Evolutionary conservation across 1,284 basidiomycete species (phyloP).

Genomic region (Cutaneotrichosporon arboriforme): DNA sequence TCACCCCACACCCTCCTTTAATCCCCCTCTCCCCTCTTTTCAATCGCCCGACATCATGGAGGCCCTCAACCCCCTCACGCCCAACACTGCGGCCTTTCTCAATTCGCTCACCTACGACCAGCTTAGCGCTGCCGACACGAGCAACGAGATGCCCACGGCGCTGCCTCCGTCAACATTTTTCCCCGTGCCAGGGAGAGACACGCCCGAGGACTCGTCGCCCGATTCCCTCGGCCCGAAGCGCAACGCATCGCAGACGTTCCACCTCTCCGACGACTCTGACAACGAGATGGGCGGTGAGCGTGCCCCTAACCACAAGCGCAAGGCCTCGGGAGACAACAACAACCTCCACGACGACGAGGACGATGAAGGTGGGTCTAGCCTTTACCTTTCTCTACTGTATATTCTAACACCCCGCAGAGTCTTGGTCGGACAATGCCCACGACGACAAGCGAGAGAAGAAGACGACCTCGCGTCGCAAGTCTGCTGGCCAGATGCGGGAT

Average conservation of each 20-base stretch:
- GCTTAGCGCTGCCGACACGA: slow-evolving; percentile 7
- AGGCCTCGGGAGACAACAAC: slow-evolving; percentile 11
- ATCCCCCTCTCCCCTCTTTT: no score
- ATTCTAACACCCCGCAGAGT: slow-evolving; percentile 24
- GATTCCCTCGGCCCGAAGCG: slow-evolving; percentile 17
- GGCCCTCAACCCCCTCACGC: slow-evolving; percentile 37
- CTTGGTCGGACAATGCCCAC: slow-evolving; percentile 31
- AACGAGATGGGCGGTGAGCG: not conserved
- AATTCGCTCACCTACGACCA: slow-evolving; percentile 28
- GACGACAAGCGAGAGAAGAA: slow-evolving; percentile 37
- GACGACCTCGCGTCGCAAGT: slow-evolving; percentile 6
- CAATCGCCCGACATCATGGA: slow-evolving; percentile 17
- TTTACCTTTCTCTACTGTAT: not conserved
- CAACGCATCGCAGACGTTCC: not conserved
- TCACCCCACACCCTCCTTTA: no score
- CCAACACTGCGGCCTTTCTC: slow-evolving; percentile 42
- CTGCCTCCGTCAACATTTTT: slow-evolving; percentile 42
- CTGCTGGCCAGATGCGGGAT: not conserved
- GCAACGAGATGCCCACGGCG: slow-evolving; percentile 19
- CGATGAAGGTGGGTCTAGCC: slow-evolving; percentile 27
- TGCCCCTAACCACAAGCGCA: slow-evolving; percentile 29
- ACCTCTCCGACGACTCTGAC: slow-evolving; percentile 15
- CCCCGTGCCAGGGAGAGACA: slow-evolving; percentile 35
- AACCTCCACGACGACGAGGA: slow-evolving; percentile 19
- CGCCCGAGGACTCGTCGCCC: slow-evolving; percentile 36